These are phyloP conservation scores for Rhizopogon vesiculosus DNA, from an alignment of 768 basidiomycete genomes.

Conservation along the genomic window DNA sequence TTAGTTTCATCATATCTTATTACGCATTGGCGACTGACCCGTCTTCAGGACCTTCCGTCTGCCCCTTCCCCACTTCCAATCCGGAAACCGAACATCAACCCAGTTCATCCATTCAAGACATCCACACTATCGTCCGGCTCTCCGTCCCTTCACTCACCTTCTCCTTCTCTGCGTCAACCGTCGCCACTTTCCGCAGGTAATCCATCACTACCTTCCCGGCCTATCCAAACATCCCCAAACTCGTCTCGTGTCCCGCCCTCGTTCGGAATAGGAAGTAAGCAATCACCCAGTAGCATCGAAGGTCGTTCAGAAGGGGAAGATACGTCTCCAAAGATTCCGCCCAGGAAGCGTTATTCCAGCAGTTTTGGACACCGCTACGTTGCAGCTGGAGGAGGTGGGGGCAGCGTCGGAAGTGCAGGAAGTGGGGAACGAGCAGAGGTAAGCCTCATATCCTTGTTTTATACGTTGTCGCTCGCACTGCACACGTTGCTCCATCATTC, in stretches of 20 bases:
- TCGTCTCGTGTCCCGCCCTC: constrained; percentile 39
- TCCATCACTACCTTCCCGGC: constrained; percentile 32
- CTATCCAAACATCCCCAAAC: constrained; percentile 33
- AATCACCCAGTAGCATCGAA: constrained; percentile 37
- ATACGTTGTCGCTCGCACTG: not conserved
- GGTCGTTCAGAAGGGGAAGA: constrained; percentile 36
- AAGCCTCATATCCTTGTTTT: not conserved
- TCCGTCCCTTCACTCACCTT: constrained; percentile 44
- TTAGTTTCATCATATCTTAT: constrained; percentile 3
- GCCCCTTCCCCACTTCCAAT: constrained; percentile 38
- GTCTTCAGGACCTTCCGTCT: constrained; percentile 31
- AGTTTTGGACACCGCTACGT: constrained; percentile 73
- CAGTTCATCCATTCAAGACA: constrained; percentile 46
- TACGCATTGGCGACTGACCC: not conserved
- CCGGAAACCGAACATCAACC: constrained; percentile 36
- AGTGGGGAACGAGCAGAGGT: constrained; percentile 31
- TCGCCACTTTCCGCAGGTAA: constrained; percentile 37
- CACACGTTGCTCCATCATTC: not conserved
- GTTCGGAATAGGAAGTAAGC: constrained; percentile 25
- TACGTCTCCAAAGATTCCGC: constrained; percentile 15
- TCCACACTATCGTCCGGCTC: constrained; percentile 46
- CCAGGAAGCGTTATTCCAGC: constrained; percentile 67
- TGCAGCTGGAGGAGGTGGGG: constrained; percentile 31
- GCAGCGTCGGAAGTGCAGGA: constrained; percentile 32
- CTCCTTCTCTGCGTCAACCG: constrained; percentile 41